Conservation (phyloP, 2,329 filamentous ascomycete species). For the Phyllosticta paracitricarpa region DNA sequence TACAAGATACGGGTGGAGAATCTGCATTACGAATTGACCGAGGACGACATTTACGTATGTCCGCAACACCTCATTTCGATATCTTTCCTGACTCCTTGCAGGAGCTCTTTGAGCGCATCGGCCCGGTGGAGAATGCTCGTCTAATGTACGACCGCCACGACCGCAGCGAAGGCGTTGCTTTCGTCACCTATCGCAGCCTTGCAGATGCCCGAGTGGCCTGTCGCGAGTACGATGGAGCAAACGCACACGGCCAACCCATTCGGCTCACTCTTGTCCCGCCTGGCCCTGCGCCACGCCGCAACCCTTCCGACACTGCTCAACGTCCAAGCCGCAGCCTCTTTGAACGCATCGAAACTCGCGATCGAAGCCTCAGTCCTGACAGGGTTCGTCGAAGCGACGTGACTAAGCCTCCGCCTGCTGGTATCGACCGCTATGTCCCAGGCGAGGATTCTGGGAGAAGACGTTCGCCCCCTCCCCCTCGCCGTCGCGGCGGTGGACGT, state of each 20-base stretch:
- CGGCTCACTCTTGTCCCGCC: constrained; percentile 52
- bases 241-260: constrained; percentile 77
- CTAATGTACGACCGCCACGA: constrained; percentile 80
- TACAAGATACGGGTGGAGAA: constrained; percentile 78
- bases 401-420: constrained; percentile 48
- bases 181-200: constrained; percentile 64
- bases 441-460: constrained; percentile 40
- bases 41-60: constrained; percentile 68
- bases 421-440: constrained; percentile 73
- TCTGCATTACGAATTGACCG: constrained; percentile 82
- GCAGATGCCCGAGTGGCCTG: constrained; percentile 67
- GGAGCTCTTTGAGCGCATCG: constrained; percentile 75
- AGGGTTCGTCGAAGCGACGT: constrained; percentile 41
- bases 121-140: constrained; percentile 56
- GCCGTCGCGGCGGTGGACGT: constrained; percentile 39
- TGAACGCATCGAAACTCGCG: constrained; percentile 45
- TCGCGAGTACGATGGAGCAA: constrained; percentile 75
- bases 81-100: constrained; percentile 28
- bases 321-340: constrained; percentile 53
- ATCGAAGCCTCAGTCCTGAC: constrained; percentile 32
- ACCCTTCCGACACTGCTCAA: constrained; percentile 41
- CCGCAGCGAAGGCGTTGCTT: constrained; percentile 76
- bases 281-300: constrained; percentile 22
- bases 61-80: background rate
- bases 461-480: constrained; percentile 42